Base-by-base conservation (phyloP, 805 yeast genomes). In the Yueomyces sp. region DNA sequence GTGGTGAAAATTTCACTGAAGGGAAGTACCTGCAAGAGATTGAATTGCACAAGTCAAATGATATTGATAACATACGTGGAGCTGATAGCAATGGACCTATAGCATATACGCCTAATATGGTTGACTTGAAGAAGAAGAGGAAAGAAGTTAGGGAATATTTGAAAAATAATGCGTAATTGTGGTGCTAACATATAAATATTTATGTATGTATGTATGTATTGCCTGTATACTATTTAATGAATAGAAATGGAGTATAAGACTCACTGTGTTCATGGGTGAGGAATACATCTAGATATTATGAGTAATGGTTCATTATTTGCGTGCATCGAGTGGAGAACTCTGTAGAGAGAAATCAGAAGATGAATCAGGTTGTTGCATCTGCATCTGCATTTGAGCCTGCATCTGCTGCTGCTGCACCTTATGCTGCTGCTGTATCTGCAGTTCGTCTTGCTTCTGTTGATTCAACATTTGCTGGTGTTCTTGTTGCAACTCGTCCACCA, bases 1-100 rank as follows among this genome's bases (percentile, higher is more conserved):
- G 46, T 4, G 52, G 51, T 19, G 44, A 50, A 26, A 48, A 46
- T 38, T 30, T 52, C 27, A 42, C 44, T 27, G 40, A 49, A 33
- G 52, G 53, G 26, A 51, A 57, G 37, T 59, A 57, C 46, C 42
- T 62, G 28, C 48, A 51, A 41, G 60, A 59, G 36, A 59, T 59
- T 34, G 48, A 49, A 28, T 49, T 54, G 44, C 56, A 55, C 41
- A 53, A 56, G 46, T 59, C 65, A 5, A 59, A 59, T 12, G 53
- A 50, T 34, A 50, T 53, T 28, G 57, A 58, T 40, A 56, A 59
- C 43, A 39, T 59, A 19, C 50, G 49, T 9, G 61, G 59, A 4
- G 47, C 52, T 31, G 56, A 55, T 42, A 57, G 62, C 26, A 51
- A 52, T 11, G 63, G 62, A 26, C 59, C 55, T 29, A 49, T 56